phyloP scores from a whole-genome alignment of 306 rosid genomes.

The Inga laurina region DNA sequence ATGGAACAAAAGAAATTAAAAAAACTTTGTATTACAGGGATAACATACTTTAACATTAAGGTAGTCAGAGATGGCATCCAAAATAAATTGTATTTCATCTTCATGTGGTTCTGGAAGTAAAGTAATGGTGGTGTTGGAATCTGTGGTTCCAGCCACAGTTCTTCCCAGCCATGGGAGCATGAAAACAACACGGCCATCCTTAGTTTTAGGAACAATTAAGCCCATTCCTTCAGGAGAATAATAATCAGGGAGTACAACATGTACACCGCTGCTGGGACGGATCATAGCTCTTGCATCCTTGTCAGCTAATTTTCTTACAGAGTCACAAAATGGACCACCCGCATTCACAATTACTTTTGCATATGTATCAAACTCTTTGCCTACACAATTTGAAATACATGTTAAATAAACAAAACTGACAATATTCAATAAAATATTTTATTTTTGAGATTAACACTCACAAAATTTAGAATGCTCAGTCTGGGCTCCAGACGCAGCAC shows the following conservation, averaged over 20 bases:
- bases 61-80: constrained; percentile 94
- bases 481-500: not conserved
- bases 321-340: constrained; percentile 95
- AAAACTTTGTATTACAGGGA: constrained; percentile 8
- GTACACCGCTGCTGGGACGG: constrained; percentile 98
- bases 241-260: constrained; percentile 93
- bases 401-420: constrained; percentile 29
- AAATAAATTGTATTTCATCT: constrained; percentile 91
- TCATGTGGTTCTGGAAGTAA: constrained; percentile 96
- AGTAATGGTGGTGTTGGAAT: constrained; percentile 82
- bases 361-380: constrained; percentile 86
- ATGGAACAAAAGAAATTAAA: not conserved
- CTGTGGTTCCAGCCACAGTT: constrained; percentile 98
- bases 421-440: not conserved
- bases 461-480: not conserved
- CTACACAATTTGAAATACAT: constrained; percentile 48
- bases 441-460: not conserved
- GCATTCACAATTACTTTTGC: constrained; percentile 98
- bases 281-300: constrained; percentile 68
- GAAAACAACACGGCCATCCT: constrained; percentile 97
- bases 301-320: constrained; percentile 81
- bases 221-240: constrained; percentile 99
- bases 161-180: constrained; percentile 99
- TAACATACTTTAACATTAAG: constrained; percentile 87
- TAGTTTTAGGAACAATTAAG: constrained; percentile 94